Percentiles rank a stretch among this genome's conserved stretches.
Evolutionary conservation across 371 early-diverging fungal genomes (phyloP).

Genomic region (Rhizopus delemar): DNA sequence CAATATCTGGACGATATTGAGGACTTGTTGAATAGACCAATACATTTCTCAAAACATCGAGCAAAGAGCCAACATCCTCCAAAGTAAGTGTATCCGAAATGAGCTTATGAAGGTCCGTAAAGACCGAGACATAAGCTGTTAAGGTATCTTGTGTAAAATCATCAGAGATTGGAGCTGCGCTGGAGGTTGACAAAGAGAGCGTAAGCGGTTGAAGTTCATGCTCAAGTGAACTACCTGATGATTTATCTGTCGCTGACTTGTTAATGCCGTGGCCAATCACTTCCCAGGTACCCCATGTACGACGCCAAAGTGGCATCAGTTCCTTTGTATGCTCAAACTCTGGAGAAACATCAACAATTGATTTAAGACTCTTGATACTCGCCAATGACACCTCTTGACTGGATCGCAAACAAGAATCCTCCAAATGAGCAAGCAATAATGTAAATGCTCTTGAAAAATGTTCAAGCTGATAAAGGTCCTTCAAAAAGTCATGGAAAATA

Average conservation of each 20-base stretch:
- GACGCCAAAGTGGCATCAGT: conserved; percentile 61
- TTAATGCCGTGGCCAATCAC: conserved; percentile 67
- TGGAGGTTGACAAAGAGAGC: conserved; percentile 38
- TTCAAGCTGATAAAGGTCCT: conserved; percentile 55
- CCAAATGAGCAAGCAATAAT: conserved; percentile 72
- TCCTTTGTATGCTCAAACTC: conserved; percentile 34
- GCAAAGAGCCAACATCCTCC: conserved; percentile 56
- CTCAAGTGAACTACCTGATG: conserved; percentile 13
- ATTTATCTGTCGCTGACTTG: not conserved
- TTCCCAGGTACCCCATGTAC: conserved; percentile 80
- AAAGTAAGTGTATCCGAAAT: conserved; percentile 53
- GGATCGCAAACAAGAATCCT: conserved; percentile 68
- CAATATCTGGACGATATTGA: conserved; percentile 57
- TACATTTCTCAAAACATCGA: conserved; percentile 59
- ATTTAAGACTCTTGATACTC: conserved; percentile 68
- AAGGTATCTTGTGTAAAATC: conserved; percentile 81
- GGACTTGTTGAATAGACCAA: conserved; percentile 59
- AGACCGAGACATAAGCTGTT: conserved; percentile 64
- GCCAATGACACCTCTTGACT: conserved; percentile 80
- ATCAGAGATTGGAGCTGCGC: conserved; percentile 36
- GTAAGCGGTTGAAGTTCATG: conserved; percentile 38
- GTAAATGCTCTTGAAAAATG: conserved; percentile 68
- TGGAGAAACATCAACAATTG: conserved; percentile 51
- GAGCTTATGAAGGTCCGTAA: conserved; percentile 64
- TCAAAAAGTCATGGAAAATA: conserved; percentile 72